Conservation (phyloP, 1,284 basidiomycete species). For the Hymenochaete sp. region DNA sequence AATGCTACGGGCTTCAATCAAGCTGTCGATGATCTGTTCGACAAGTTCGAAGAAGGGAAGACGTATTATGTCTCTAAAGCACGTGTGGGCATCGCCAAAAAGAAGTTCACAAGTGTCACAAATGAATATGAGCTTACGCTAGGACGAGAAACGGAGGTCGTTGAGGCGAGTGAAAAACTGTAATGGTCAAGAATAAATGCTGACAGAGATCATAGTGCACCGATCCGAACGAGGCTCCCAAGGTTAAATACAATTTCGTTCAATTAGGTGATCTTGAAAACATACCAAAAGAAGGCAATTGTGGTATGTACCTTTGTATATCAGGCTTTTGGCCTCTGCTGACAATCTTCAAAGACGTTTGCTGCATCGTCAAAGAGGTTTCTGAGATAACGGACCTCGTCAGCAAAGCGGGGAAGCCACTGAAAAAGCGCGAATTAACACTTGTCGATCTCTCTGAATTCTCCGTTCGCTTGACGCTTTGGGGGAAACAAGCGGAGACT, state of each 20-base stretch:
- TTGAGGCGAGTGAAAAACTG: slow-evolving; percentile 47
- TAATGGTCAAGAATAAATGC: slow-evolving; percentile 10
- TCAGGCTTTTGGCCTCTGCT: too few species aligned
- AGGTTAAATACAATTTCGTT: slow-evolving; percentile 81
- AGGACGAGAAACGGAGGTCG: slow-evolving; percentile 77
- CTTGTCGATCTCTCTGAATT: slow-evolving; percentile 82
- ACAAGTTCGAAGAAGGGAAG: slow-evolving; percentile 83
- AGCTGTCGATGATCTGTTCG: slow-evolving; percentile 77
- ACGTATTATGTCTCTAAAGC: slow-evolving; percentile 91
- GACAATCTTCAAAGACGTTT: too few species aligned
- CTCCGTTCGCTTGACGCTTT: slow-evolving; percentile 83
- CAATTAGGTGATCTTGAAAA: slow-evolving; percentile 55
- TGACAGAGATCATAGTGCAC: slow-evolving; percentile 48
- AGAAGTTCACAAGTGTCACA: slow-evolving; percentile 85
- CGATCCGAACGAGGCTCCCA: slow-evolving; percentile 68
- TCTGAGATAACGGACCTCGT: slow-evolving; percentile 58
- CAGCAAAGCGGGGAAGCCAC: slow-evolving; percentile 66
- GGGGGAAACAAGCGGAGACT: slow-evolving; percentile 92
- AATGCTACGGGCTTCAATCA: slow-evolving; percentile 89
- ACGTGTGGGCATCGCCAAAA: slow-evolving; percentile 91
- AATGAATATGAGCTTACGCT: slow-evolving; percentile 95
- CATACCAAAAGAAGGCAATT: slow-evolving; percentile 66
- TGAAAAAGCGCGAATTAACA: slow-evolving; percentile 81
- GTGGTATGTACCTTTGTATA: slow-evolving; percentile 55
- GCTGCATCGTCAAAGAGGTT: slow-evolving; percentile 80